Conservation (phyloP, 2,329 filamentous ascomycete genomes). For the Trichophaea hybrida region DNA sequence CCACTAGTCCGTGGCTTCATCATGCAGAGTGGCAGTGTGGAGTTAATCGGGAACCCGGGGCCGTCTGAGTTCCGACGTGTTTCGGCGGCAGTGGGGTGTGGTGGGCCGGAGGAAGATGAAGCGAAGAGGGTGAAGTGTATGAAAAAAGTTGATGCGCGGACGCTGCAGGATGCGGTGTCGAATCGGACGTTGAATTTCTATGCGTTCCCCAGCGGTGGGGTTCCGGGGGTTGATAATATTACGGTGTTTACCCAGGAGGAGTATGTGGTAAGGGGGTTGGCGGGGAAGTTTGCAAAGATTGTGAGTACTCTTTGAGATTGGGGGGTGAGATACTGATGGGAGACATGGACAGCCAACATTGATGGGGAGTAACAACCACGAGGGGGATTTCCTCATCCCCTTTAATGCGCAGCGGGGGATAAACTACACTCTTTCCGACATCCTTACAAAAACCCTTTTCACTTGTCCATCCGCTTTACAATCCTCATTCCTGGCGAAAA, state of each 20-base stretch:
- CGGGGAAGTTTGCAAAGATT: slow-evolving; percentile 1
- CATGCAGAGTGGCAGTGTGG: slow-evolving; percentile 10
- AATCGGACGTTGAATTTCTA: background rate
- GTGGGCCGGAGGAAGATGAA: background rate
- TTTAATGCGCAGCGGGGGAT: background rate
- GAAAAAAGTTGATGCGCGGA: background rate
- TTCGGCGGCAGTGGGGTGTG: background rate
- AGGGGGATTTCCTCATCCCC: background rate
- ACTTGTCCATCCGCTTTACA: background rate
- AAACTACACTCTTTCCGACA: background rate
- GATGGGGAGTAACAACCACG: background rate
- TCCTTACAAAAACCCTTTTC: background rate
- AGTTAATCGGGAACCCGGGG: background rate
- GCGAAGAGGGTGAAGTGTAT: background rate
- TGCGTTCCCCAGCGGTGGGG: background rate
- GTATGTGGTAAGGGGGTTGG: background rate
- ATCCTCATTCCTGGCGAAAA: background rate
- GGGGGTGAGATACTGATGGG: background rate
- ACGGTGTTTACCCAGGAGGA: background rate
- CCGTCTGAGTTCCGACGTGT: background rate
- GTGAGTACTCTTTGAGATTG: background rate
- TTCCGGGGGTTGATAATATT: background rate
- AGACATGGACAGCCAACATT: background rate
- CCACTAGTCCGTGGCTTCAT: slow-evolving; percentile 27
- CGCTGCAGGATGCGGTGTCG: background rate